A percentile compares a stretch with the other conserved stretches of the same genome.
Conservation (phyloP, 192 early-diverging fungal genomes). For the Coemansia sp. region DNA sequence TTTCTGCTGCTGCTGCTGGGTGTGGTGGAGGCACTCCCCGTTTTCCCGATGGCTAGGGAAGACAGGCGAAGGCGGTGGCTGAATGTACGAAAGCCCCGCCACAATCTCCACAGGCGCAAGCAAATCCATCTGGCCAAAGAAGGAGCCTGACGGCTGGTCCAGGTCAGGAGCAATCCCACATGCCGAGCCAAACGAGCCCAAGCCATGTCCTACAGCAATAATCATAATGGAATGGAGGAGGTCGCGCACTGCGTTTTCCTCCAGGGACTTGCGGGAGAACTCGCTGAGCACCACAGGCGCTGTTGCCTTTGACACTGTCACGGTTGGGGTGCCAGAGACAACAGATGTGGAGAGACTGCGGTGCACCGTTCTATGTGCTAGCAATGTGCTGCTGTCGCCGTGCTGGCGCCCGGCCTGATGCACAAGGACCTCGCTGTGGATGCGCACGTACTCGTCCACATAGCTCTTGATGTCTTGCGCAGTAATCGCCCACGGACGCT, state of each 20-base stretch:
- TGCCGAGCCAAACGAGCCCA: slow-evolving; percentile 34
- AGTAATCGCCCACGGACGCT: slow-evolving; percentile 25
- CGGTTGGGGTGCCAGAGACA: slow-evolving; percentile 12
- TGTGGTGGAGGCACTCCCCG: neutral
- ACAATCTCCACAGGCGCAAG: slow-evolving; percentile 16
- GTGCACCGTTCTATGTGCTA: slow-evolving; percentile 10
- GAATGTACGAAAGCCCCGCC: slow-evolving; percentile 23
- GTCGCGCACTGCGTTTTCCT: slow-evolving; percentile 41
- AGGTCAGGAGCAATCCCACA: slow-evolving; percentile 44
- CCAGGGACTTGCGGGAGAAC: slow-evolving; percentile 28
- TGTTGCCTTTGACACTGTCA: neutral
- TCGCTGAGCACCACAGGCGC: slow-evolving; percentile 8
- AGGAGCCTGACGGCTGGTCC: slow-evolving; percentile 36
- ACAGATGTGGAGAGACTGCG: slow-evolving; percentile 36
- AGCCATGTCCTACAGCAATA: slow-evolving; percentile 41
- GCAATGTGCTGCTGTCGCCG: slow-evolving; percentile 22
- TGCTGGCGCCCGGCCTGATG: slow-evolving; percentile 17
- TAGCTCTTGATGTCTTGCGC: slow-evolving; percentile 25
- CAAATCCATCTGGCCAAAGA: slow-evolving; percentile 19
- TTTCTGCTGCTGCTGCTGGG: neutral
- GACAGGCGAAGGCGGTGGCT: slow-evolving; percentile 3
- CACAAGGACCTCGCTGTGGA: slow-evolving; percentile 14
- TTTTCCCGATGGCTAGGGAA: neutral
- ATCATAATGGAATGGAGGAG: slow-evolving; percentile 36
- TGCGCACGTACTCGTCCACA: slow-evolving; percentile 34